Evolutionary conservation across 495 filamentous ascomycete genomes (phyloP).

Genomic region (Podospora conica): DNA sequence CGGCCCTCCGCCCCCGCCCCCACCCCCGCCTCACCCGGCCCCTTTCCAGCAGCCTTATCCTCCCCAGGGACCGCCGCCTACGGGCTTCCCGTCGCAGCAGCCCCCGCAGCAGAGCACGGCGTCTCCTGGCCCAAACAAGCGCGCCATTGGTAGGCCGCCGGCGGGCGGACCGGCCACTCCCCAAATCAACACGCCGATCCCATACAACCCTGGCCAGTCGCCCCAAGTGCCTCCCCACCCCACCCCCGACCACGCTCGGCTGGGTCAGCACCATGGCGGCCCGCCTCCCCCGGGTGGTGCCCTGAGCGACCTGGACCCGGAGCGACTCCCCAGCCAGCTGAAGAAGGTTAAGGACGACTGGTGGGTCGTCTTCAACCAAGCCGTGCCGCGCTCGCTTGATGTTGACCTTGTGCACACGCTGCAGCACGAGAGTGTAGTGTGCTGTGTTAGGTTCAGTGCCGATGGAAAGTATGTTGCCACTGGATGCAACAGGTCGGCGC

Average conservation of each 20-base stretch:
- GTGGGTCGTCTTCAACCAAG: conserved; percentile 86
- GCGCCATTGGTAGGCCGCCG: conserved; percentile 48
- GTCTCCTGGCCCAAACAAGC: conserved; percentile 77
- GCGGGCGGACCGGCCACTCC: conserved; percentile 77
- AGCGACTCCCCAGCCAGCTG: conserved; percentile 71
- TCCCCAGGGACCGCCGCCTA: conserved; percentile 43
- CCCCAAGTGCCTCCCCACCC: conserved; percentile 75
- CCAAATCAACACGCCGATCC: conserved; percentile 74
- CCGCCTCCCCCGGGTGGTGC: conserved; percentile 58
- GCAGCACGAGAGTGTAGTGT: conserved; percentile 81
- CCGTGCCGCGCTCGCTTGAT: conserved; percentile 74
- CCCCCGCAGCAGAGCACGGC: conserved; percentile 70
- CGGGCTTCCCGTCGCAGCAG: conserved; percentile 55
- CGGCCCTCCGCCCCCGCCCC: conserved; percentile 54
- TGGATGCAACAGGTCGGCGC: conserved; percentile 81
- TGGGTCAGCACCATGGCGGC: conserved; percentile 29
- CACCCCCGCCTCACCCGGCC: conserved; percentile 46
- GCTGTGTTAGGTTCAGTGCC: conserved; percentile 83
- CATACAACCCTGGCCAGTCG: conserved; percentile 76
- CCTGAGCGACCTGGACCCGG: conserved; percentile 80
- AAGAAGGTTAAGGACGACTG: conserved; percentile 81
- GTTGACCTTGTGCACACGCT: conserved; percentile 85
- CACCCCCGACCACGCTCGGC: conserved; percentile 52
- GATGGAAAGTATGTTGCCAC: conserved; percentile 87
- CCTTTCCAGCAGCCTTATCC: conserved; percentile 45